Conservation (phyloP, 2,329 filamentous ascomycete species). For the Rhinocladiella mackenziei region DNA sequence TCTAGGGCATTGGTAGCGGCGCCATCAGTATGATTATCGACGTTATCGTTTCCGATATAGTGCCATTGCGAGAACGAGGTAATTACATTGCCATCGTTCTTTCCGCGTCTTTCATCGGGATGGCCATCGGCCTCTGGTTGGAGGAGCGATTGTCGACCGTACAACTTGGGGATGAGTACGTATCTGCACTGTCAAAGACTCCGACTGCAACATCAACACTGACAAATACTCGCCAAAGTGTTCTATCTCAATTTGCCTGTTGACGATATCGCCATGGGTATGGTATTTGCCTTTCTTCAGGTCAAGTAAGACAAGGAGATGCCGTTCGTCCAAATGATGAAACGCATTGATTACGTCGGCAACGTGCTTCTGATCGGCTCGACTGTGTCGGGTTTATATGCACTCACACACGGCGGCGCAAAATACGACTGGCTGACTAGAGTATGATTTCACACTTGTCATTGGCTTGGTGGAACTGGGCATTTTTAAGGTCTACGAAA, state of each 20-base stretch:
- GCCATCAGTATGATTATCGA: slow-evolving; percentile 45
- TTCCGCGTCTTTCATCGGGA: slow-evolving; percentile 35
- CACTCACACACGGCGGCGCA: slow-evolving; percentile 42
- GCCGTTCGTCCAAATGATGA: slow-evolving; percentile 32
- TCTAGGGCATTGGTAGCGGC: slow-evolving; percentile 53
- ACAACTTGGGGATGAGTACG: slow-evolving; percentile 4
- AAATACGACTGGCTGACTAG: slow-evolving; percentile 39
- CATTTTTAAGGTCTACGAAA: slow-evolving; percentile 37
- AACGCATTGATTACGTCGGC: slow-evolving; percentile 42
- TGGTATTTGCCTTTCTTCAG: slow-evolving; percentile 35
- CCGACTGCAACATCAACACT: neutral
- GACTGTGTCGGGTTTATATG: slow-evolving; percentile 39
- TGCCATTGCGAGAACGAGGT: slow-evolving; percentile 29
- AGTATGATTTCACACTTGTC: slow-evolving; percentile 36
- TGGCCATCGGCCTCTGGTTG: slow-evolving; percentile 46
- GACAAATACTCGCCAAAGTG: slow-evolving; percentile 4
- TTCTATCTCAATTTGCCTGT: slow-evolving; percentile 47
- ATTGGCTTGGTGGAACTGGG: slow-evolving; percentile 35
- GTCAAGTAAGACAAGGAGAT: slow-evolving; percentile 19
- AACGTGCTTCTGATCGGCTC: slow-evolving; percentile 38
- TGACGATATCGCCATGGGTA: slow-evolving; percentile 23
- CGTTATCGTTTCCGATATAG: slow-evolving; percentile 49
- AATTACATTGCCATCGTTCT: slow-evolving; percentile 32
- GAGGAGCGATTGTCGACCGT: slow-evolving; percentile 24
- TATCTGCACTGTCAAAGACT: slow-evolving; percentile 15